phyloP scores from a whole-genome alignment of 306 rosid species.

The Abrus precatorius region DNA sequence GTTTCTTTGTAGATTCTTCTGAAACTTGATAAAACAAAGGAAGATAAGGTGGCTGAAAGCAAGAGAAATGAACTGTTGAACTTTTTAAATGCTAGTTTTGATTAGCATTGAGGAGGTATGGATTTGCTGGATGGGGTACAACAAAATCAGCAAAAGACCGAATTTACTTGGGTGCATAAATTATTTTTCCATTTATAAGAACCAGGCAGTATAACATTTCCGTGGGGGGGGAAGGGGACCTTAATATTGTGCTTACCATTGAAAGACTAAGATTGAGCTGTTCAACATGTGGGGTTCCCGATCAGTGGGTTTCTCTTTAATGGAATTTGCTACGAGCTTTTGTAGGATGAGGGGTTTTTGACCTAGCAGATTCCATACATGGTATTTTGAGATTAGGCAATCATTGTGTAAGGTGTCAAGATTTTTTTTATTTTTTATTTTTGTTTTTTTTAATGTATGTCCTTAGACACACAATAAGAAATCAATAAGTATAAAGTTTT shows the following conservation, averaged over 20 bases:
- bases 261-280: slow-evolving; percentile 21
- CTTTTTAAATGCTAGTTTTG: slow-evolving; percentile 97
- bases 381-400: neutral
- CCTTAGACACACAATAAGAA: too few species aligned
- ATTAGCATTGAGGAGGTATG: slow-evolving; percentile 56
- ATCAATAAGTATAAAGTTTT: too few species aligned
- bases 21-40: slow-evolving; percentile 94
- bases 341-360: slow-evolving; percentile 13
- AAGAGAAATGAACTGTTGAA: slow-evolving; percentile 92
- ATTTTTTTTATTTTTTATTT: neutral
- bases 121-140: slow-evolving; percentile 41
- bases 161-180: slow-evolving; percentile 32
- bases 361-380: neutral
- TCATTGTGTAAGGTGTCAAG: neutral
- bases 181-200: slow-evolving; percentile 20
- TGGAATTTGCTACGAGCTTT: slow-evolving; percentile 26
- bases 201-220: slow-evolving; percentile 21
- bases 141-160: slow-evolving; percentile 40
- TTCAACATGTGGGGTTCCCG: neutral
- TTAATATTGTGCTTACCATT: slow-evolving; percentile 28
- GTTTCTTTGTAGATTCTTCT: slow-evolving; percentile 71
- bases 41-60: slow-evolving; percentile 90
- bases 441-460: too few species aligned
- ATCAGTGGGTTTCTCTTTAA: slow-evolving; percentile 12
- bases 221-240: neutral